Evolutionary conservation across 352 stramenopile genomes (phyloP), one percentile per base, ranked within the genome.

Genomic region (Phytophthora pinifolia): DNA sequence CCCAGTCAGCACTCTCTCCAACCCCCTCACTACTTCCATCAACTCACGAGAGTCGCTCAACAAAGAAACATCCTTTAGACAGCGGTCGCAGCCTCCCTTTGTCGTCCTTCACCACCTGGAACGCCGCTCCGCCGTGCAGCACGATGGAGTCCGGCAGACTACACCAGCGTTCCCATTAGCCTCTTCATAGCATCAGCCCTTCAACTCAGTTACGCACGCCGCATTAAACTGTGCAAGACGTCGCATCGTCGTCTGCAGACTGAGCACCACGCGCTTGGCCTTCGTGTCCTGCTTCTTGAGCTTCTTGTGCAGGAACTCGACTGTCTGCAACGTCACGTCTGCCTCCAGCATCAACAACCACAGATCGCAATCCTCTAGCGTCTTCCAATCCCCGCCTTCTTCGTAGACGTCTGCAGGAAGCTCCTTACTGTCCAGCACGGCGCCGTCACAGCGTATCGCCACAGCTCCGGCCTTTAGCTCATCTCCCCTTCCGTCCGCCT

Each of bases 1-100:
- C 30, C 10, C 15, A 43, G 25, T 59, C 9, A 62, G 7, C 7
- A 43, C 10, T 37, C 25, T 10, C 9, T n/a, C 9, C 6, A 32
- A 14, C 20, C 25, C 31, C 14, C 20, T 7, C 17, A 20, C 9
- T 9, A 13, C 12, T 13, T 31, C 34, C 7, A 10, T 39, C 10
- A 35, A 75, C 77, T 61, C 70, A 94, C 84, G 78, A 57, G 17
- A 94, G 70, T 30, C 82, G 74, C 54, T 94, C 84, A 25, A 92
- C 71, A 46, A 88, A 94, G 60, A 81, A 86, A 60, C 75, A 89
- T 35, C 84, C 84, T 39, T 85, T 74, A 1, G 76, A 83, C 10
- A 90, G 57, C 8, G 79, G 79, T 14, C 66, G 72, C 17, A 94
- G 48, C 7, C 75, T 49, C 17, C 55, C 66, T 1, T 82, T 53